Base-by-base conservation (phyloP, 2,329 filamentous ascomycete species). In the Corinectria fuckeliana region DNA sequence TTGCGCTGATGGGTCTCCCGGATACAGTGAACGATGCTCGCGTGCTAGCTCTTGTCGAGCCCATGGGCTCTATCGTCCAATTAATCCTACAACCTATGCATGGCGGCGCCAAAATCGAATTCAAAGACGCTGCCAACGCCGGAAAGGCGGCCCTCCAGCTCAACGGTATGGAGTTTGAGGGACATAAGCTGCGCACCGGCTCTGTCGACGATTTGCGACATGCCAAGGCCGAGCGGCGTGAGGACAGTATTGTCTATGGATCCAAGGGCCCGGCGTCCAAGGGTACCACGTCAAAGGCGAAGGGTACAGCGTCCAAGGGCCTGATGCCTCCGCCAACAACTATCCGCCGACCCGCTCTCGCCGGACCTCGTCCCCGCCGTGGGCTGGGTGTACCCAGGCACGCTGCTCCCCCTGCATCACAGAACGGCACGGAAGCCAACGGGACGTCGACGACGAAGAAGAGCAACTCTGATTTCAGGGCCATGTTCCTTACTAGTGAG, bases 21-120 rank as follows among this genome's bases (percentile, higher is more conserved):
- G 95, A 98, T 71, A 98, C 93, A 0, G 87, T 98, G 69, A 97
- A 96, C 65, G 92, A 96, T 70, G 87, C 91, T 1, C 91, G 93
- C 26, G 86, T 99, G 54, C 86, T 86, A 42, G 83, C 88, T 0
- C 79, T 96, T 3, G 87, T 91, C 8, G 89, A 92, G 67, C 83
- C 87, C 1, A 83, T 88, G 42, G 93, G 92, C 1, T 76, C 82
- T 1, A 82, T 97, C 21, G 82, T 88, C 63, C 94, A 93, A 74
- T 82, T 98, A 4, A 82, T 90, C 11, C 82, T 97, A 10, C 88
- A 92, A 44, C 92, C 93, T 1, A 86, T 92, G 60, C 91, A 96
- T 62, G 88, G 89, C 58, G 93, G 93, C 11, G 95, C 93, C 5
- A 90, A 94, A 54, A 83, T 98, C 34, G 95, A 98, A 72, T 97